A percentile compares a stretch with the other conserved stretches of the same genome.
Conservation (phyloP, 169 alveolate genomes). For the Plasmodium gonderi region DNA sequence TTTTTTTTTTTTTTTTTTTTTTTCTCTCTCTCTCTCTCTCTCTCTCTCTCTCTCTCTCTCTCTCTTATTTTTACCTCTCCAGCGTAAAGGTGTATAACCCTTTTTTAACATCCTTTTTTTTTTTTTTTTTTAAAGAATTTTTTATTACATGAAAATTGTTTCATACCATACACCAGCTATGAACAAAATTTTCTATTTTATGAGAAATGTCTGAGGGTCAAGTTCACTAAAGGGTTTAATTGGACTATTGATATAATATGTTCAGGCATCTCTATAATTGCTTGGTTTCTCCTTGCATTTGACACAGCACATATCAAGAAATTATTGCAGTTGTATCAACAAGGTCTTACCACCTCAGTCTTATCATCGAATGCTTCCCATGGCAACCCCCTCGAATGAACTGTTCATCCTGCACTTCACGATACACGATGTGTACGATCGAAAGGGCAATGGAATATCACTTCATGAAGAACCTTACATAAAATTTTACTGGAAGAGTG, state of each 20-base stretch:
- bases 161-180: neutral
- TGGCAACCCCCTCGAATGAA: neutral
- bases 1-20: no score
- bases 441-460: neutral
- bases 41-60: no score
- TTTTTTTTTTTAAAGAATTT: neutral
- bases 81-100: neutral
- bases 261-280: no score
- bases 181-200: neutral
- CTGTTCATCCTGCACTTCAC: slow-evolving; percentile 25
- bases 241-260: no score
- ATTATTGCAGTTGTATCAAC: no score
- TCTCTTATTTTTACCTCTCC: neutral
- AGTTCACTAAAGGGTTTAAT: neutral
- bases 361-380: no score
- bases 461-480: slow-evolving; percentile 43
- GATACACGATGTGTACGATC: slow-evolving; percentile 35
- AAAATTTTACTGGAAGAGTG: slow-evolving; percentile 48
- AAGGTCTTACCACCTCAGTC: no score
- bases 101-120: neutral
- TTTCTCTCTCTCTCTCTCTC: no score
- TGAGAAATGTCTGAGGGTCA: neutral
- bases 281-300: no score
- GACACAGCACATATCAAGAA: no score
- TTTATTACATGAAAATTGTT: neutral